Base-by-base conservation (phyloP, 73 alveolate genomes). In the Blepharisma japonicum region DNA sequence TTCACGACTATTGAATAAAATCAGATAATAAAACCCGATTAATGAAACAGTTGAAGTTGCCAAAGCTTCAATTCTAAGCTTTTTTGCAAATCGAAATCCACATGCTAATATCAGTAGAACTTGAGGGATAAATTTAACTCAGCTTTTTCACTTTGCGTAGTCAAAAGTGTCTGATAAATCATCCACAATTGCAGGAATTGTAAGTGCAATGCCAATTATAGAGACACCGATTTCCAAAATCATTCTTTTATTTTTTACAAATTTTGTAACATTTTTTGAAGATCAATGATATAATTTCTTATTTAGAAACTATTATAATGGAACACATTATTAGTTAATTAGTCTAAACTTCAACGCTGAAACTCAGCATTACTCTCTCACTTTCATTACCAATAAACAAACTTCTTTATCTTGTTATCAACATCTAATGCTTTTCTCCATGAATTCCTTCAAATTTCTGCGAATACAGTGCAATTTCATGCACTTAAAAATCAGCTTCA, bases 111-210 rank as follows among this genome's bases (percentile, higher is more conserved):
- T 25, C 39, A 61, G 74, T 61, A 61, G 23, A 61, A 25, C 14
- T 25, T 61, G 74, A 61, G 74, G 74, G 38, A 61, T 8, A 25
- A 61, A 61, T 25, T 61, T 14, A 20, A 61, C 23, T 39, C 74
- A 61, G 74, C 47, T 61, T 14, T n/a, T 20, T 8, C 14, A 61
- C 38, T 25, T 25, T 61, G 38, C 5, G 49, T 14, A 8, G 38
- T n/a, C 47, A 61, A 61, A 61, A 14, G 49, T 61, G 23, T 14
- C n/a, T 8, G 74, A 61, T 25, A 32, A 32, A 32, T 61, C 74
- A 20, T n/a, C 39, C 0, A 61, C 0, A 20, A 61, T 1, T 25
- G 38, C 49, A 14, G 74, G 48, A 61, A 61, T 61, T 18, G 74
- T 61, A 61, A 61, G 47, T n/a, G 4, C 39, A 61, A 61, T 61